phyloP scores from a whole-genome alignment of 1,139 yeast genomes.

The Diutina siamensis region DNA sequence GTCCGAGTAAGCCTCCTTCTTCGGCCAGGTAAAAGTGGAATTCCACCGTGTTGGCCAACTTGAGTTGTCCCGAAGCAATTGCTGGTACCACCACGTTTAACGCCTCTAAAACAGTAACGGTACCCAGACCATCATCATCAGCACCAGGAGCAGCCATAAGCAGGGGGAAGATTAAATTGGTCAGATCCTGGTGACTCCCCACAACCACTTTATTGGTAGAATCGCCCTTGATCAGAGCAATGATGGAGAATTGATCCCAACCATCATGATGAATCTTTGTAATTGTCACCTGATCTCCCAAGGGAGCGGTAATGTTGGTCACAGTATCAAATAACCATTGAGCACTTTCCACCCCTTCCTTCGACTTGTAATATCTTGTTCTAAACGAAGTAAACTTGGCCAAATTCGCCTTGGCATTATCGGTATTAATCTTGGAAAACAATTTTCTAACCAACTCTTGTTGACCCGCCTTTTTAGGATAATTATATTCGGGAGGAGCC shows the following conservation, averaged over 20 bases:
- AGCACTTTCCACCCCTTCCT: slow-evolving; percentile 61
- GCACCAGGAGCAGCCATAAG: slow-evolving; percentile 83
- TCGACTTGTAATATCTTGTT: slow-evolving; percentile 74
- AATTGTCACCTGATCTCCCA: slow-evolving; percentile 21
- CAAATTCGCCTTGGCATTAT: slow-evolving; percentile 40
- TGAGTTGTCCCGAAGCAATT: slow-evolving; percentile 23
- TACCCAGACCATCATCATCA: slow-evolving; percentile 90
- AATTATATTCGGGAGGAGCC: slow-evolving; percentile 32
- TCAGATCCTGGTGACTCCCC: slow-evolving; percentile 88
- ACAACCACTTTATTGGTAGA: slow-evolving; percentile 43
- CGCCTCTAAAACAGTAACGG: slow-evolving; percentile 67
- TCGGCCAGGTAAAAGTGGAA: slow-evolving; percentile 95
- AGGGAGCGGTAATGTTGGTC: slow-evolving; percentile 17
- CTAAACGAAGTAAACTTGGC: slow-evolving; percentile 57
- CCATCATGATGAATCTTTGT: slow-evolving; percentile 24
- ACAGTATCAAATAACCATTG: slow-evolving; percentile 54
- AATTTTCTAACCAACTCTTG: slow-evolving; percentile 29
- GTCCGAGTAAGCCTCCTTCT: slow-evolving; percentile 87
- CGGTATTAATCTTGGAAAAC: slow-evolving; percentile 29
- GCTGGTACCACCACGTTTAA: slow-evolving; percentile 45
- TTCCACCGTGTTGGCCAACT: slow-evolving; percentile 66
- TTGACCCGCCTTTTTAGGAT: slow-evolving; percentile 39
- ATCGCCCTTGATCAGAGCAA: slow-evolving; percentile 31
- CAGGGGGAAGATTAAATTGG: slow-evolving; percentile 63
- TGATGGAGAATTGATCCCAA: slow-evolving; percentile 34